These are phyloP conservation scores for Penicillium paradoxum DNA, from an alignment of 495 filamentous ascomycete species.

Conservation along the genomic window DNA sequence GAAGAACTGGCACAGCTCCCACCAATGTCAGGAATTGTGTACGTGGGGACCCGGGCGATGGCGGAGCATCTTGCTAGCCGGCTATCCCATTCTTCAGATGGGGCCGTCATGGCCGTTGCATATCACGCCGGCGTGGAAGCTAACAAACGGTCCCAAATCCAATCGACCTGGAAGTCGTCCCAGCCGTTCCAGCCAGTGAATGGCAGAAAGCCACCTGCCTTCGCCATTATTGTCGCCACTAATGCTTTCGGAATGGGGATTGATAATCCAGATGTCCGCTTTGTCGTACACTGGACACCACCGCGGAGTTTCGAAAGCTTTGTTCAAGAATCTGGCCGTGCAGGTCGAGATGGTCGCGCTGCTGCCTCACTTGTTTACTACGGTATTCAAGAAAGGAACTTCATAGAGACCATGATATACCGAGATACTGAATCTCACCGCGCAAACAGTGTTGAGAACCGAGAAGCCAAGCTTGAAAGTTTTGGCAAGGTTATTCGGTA, in stretches of 20 bases:
- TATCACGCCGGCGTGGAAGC: constrained; percentile 48
- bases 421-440: constrained; percentile 34
- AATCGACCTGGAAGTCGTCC: constrained; percentile 69
- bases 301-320: constrained; percentile 92
- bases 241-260: constrained; percentile 98
- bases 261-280: constrained; percentile 88
- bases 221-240: constrained; percentile 89
- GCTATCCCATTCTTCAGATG: constrained; percentile 21
- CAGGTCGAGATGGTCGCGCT: constrained; percentile 83
- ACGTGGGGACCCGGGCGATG: constrained; percentile 72
- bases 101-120: constrained; percentile 41
- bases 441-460: constrained; percentile 34
- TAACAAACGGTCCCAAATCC: constrained; percentile 40
- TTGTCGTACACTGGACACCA: constrained; percentile 89
- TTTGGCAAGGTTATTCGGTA: constrained; percentile 65
- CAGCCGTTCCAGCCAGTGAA: constrained; percentile 28
- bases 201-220: constrained; percentile 40
- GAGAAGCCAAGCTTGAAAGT: constrained; percentile 39
- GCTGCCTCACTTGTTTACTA: constrained; percentile 86
- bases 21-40: constrained; percentile 83
- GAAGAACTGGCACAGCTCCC: constrained; percentile 46
- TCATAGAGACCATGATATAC: constrained; percentile 52
- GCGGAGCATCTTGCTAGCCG: constrained; percentile 64
- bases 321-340: constrained; percentile 92
- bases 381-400: constrained; percentile 73